These are phyloP conservation scores for Wickerhamomyces sp. DNA, from an alignment of 1,139 yeast genomes.

Conservation along the genomic window DNA sequence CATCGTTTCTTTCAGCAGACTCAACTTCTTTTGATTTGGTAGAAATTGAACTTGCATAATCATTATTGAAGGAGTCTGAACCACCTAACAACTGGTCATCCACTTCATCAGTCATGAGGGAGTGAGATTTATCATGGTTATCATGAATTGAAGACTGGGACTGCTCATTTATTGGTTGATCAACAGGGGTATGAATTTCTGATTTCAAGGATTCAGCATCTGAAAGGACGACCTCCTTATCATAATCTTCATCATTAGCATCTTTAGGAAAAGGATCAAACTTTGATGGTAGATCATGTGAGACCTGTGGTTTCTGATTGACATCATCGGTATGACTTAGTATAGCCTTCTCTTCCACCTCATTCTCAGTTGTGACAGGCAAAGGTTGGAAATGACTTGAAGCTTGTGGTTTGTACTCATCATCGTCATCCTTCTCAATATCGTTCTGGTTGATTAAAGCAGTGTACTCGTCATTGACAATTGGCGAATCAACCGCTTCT, in stretches of 20 bases:
- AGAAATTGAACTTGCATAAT: no score
- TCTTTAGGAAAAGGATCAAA: constrained; percentile 3
- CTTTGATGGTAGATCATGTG: background rate
- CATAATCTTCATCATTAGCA: constrained; percentile 4
- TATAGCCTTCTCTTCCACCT: constrained; percentile 9
- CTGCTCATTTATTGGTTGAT: background rate
- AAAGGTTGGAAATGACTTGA: constrained; percentile 18
- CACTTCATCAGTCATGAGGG: no score
- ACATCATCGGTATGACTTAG: background rate
- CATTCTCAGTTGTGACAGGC: constrained; percentile 20
- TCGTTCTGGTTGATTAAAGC: constrained; percentile 11
- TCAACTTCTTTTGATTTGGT: no score
- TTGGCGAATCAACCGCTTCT: constrained; percentile 1
- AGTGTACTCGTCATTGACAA: constrained; percentile 15
- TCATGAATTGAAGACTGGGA: no score
- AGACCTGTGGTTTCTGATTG: background rate
- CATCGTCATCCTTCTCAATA: constrained; percentile 8
- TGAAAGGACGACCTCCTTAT: background rate
- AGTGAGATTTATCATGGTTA: no score
- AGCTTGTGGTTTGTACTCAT: constrained; percentile 13
- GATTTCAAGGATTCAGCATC: background rate
- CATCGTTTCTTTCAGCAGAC: no score
- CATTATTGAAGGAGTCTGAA: no score
- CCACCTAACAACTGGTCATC: no score
- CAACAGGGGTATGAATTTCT: background rate